Conservation (phyloP, 768 basidiomycete genomes). For the Panellus pusillus region DNA sequence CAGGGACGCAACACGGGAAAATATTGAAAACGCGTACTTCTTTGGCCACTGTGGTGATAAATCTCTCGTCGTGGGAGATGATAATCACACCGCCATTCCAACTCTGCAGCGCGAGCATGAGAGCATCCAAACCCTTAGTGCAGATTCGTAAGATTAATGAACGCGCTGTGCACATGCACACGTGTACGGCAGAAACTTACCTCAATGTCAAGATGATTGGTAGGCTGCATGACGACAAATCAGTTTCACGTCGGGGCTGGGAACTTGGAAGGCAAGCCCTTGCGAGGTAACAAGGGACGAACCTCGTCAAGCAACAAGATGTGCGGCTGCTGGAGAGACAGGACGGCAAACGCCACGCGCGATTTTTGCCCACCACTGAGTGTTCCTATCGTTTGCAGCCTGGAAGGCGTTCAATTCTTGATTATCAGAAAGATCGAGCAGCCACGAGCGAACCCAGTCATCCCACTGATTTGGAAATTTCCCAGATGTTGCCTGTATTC, state of each 20-base stretch:
- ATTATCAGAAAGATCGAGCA: background rate
- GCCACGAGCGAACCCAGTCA: slow-evolving; percentile 66
- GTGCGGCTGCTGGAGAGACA: slow-evolving; percentile 88
- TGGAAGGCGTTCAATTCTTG: slow-evolving; percentile 25
- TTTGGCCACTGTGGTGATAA: slow-evolving; percentile 86
- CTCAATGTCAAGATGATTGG: slow-evolving; percentile 96
- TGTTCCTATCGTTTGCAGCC: slow-evolving; percentile 87
- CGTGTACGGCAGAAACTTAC: slow-evolving; percentile 33
- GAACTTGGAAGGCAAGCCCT: no score
- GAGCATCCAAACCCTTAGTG: slow-evolving; percentile 84
- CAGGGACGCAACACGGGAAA: slow-evolving; percentile 1
- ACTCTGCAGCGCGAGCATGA: slow-evolving; percentile 75
- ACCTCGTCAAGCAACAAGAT: slow-evolving; percentile 94
- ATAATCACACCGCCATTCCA: slow-evolving; percentile 94
- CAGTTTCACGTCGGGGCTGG: slow-evolving; percentile 2
- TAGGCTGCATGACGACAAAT: slow-evolving; percentile 52
- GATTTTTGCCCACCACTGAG: slow-evolving; percentile 95
- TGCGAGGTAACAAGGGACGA: slow-evolving; percentile 22
- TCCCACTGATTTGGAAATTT: slow-evolving; percentile 95
- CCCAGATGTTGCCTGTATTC: slow-evolving; percentile 95
- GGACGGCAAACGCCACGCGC: slow-evolving; percentile 87
- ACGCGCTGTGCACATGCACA: background rate
- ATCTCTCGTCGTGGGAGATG: slow-evolving; percentile 94
- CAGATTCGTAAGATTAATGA: slow-evolving; percentile 11
- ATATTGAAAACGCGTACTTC: slow-evolving; percentile 50